Percentiles rank a stretch among this genome's conserved stretches.
phyloP scores from a whole-genome alignment of 305 asterid genomes.

The Rubia occidens region DNA sequence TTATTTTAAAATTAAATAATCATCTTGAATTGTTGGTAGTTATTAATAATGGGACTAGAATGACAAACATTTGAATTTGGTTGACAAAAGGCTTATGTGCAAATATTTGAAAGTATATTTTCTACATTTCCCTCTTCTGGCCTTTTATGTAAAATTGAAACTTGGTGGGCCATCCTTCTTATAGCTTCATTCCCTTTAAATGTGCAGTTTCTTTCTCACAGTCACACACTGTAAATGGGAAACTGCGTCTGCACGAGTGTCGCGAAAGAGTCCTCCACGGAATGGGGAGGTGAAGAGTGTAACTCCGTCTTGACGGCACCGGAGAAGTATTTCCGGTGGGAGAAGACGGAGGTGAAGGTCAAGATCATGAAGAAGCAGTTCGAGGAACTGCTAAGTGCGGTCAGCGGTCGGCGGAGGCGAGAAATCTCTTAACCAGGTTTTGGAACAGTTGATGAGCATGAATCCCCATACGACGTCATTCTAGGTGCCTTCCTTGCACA shows the following conservation, averaged over 20 bases:
- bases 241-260: conserved; percentile 36
- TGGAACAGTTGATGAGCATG: conserved; percentile 25
- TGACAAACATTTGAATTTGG: no score
- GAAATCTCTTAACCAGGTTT: conserved; percentile 29
- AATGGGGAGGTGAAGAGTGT: conserved; percentile 61
- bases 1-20: no score
- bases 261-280: conserved; percentile 27
- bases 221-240: conserved; percentile 27
- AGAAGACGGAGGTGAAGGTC: conserved; percentile 36
- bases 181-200: no score
- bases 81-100: no score
- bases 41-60: no score
- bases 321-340: background rate
- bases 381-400: conserved; percentile 31
- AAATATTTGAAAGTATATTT: background rate
- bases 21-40: no score
- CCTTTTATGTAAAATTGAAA: no score
- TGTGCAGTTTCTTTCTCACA: background rate
- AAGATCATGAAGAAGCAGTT: conserved; percentile 43
- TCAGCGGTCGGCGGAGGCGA: conserved; percentile 25
- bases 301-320: conserved; percentile 15
- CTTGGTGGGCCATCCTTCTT: no score
- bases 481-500: conserved; percentile 42
- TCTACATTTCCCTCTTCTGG: no score
- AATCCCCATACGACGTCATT: conserved; percentile 11